Conservation (phyloP, 2,329 filamentous ascomycete genomes). For the Paracamarosporium sp. region DNA sequence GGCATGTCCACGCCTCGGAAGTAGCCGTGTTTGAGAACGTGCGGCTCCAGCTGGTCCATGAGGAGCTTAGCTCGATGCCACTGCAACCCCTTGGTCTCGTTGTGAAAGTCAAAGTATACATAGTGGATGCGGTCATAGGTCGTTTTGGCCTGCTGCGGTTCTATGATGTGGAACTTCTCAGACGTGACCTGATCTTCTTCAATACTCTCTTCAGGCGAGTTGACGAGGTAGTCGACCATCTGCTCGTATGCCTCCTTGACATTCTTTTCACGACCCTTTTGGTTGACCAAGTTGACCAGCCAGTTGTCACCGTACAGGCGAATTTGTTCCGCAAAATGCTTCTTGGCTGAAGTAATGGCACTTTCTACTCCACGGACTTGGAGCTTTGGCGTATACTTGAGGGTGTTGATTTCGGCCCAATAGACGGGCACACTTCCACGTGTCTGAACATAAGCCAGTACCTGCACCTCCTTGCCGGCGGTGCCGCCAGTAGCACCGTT, state of each 20-base stretch:
- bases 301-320: conserved; percentile 94
- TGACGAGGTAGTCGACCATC: conserved; percentile 78
- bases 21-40: conserved; percentile 81
- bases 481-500: conserved; percentile 66
- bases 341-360: conserved; percentile 77
- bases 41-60: conserved; percentile 79
- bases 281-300: conserved; percentile 95
- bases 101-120: conserved; percentile 98
- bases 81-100: conserved; percentile 91
- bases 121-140: conserved; percentile 89
- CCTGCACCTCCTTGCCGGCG: conserved; percentile 77
- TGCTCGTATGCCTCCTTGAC: conserved; percentile 96
- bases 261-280: conserved; percentile 86
- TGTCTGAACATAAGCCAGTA: conserved; percentile 94
- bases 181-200: conserved; percentile 71
- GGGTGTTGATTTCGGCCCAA: conserved; percentile 94
- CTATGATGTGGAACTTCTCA: conserved; percentile 83
- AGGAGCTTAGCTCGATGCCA: conserved; percentile 92
- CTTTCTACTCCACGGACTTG: conserved; percentile 85
- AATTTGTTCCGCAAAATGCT: conserved; percentile 95
- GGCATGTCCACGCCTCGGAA: conserved; percentile 92
- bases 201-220: conserved; percentile 69
- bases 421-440: conserved; percentile 94
- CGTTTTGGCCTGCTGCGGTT: conserved; percentile 65
- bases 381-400: conserved; percentile 89